A percentile compares a stretch with the other conserved stretches of the same genome.
These are phyloP conservation scores for Verticillium dahliae DNA, from an alignment of 2,329 filamentous ascomycete genomes.

Conservation along the genomic window DNA sequence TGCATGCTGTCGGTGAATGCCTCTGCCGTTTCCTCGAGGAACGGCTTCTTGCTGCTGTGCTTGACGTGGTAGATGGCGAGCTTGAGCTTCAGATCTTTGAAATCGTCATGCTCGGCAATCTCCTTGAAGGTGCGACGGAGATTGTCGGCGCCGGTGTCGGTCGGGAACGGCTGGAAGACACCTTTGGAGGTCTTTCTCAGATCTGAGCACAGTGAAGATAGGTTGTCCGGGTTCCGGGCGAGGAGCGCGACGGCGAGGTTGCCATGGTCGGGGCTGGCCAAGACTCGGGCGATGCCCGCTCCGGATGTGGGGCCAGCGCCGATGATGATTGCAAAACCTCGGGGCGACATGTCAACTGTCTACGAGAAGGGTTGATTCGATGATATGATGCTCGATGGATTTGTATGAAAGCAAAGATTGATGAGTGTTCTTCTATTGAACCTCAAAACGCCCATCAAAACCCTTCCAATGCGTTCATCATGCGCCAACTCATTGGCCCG, in stretches of 20 bases:
- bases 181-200: conserved; percentile 33
- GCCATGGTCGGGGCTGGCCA: conserved; percentile 41
- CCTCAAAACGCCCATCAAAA: too few relatives aligned
- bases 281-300: conserved; percentile 48
- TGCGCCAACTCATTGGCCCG: background rate
- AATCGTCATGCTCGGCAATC: conserved; percentile 40
- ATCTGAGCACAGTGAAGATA: conserved; percentile 32
- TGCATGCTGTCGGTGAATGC: conserved; percentile 39
- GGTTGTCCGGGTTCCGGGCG: conserved; percentile 38
- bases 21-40: conserved; percentile 45
- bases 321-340: conserved; percentile 42
- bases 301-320: conserved; percentile 44
- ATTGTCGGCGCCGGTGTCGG: conserved; percentile 38
- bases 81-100: conserved; percentile 41
- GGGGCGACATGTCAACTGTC: conserved; percentile 30
- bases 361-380: background rate
- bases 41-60: conserved; percentile 45
- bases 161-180: conserved; percentile 43
- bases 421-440: too few relatives aligned
- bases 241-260: conserved; percentile 50
- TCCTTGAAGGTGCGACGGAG: conserved; percentile 40
- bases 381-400: too few relatives aligned
- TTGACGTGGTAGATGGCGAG: conserved; percentile 52
- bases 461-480: background rate
- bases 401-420: too few relatives aligned